These are phyloP conservation scores for Cystobasidiaceae sp. DNA, from an alignment of 1,284 basidiomycete genomes.

Conservation along the genomic window DNA sequence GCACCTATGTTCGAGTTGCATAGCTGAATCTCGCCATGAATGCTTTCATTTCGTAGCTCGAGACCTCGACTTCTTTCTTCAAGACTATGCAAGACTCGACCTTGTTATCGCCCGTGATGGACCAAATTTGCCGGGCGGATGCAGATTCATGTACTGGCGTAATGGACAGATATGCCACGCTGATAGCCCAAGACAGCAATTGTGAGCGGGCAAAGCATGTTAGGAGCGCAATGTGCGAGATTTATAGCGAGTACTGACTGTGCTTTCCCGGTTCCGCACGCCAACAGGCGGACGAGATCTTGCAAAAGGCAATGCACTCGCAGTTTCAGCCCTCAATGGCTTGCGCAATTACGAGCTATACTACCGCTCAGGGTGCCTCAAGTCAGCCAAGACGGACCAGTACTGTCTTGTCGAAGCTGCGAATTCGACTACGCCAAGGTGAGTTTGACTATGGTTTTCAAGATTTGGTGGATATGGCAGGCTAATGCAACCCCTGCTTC, in stretches of 20 bases:
- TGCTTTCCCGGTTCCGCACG: too few species aligned
- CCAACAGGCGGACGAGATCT: slow-evolving; percentile 38
- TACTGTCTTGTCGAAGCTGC: slow-evolving; percentile 41
- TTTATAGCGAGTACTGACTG: too few species aligned
- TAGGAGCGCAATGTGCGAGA: too few species aligned
- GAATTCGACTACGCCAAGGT: slow-evolving; percentile 22
- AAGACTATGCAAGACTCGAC: slow-evolving; percentile 27
- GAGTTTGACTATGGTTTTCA: too few species aligned
- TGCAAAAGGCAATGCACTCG: slow-evolving; percentile 37
- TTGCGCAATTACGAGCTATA: slow-evolving; percentile 38
- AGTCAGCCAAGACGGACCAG: slow-evolving; percentile 26
- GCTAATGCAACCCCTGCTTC: too few species aligned
- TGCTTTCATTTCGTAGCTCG: slow-evolving; percentile 12
- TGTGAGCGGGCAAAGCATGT: neutral
- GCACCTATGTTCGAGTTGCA: too few species aligned
- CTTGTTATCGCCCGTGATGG: slow-evolving; percentile 36
- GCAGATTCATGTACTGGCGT: slow-evolving; percentile 18
- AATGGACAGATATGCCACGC: slow-evolving; percentile 34
- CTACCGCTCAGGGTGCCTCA: slow-evolving; percentile 36
- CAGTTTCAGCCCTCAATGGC: slow-evolving; percentile 36
- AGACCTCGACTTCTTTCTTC: slow-evolving; percentile 41
- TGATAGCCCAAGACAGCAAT: slow-evolving; percentile 19
- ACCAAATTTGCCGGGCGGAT: slow-evolving; percentile 37
- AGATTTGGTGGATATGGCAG: too few species aligned
- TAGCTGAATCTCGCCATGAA: too few species aligned